phyloP scores from a whole-genome alignment of 169 alveolate genomes.

The Plasmodium chabaudi region DNA sequence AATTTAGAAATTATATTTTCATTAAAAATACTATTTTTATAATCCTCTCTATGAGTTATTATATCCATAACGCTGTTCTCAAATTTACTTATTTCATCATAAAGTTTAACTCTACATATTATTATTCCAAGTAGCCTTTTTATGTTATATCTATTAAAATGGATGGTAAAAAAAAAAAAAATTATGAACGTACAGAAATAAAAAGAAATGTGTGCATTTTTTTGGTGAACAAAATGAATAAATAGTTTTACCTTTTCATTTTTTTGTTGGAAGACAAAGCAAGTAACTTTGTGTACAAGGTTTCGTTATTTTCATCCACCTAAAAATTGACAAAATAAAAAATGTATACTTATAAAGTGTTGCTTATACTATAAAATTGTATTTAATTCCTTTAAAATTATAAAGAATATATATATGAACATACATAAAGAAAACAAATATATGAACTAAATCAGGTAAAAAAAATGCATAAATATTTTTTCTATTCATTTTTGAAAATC shows the following conservation, averaged over 20 bases:
- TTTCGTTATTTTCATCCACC: slow-evolving; percentile 69
- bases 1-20: slow-evolving; percentile 17
- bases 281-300: slow-evolving; percentile 26
- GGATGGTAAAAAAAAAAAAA: background rate
- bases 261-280: slow-evolving; percentile 27
- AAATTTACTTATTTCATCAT: slow-evolving; percentile 26
- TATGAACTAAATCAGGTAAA: background rate
- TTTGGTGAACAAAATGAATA: background rate
- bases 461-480: slow-evolving; percentile 3
- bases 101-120: slow-evolving; percentile 55
- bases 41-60: slow-evolving; percentile 14
- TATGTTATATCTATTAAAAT: slow-evolving; percentile 34
- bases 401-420: slow-evolving; percentile 1
- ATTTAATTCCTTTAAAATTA: background rate
- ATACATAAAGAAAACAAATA: slow-evolving; percentile 4
- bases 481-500: slow-evolving; percentile 7
- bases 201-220: background rate
- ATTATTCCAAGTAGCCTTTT: slow-evolving; percentile 72
- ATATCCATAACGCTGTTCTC: slow-evolving; percentile 28
- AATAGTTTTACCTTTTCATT: slow-evolving; percentile 37
- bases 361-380: background rate
- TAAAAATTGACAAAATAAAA: background rate
- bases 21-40: slow-evolving; percentile 20
- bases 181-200: background rate
- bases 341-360: slow-evolving; percentile 3